Percentiles rank a stretch among this genome's conserved stretches.
Evolutionary conservation across 2,329 filamentous ascomycete species (phyloP).

Genomic region (Cladophialophora exuberans): DNA sequence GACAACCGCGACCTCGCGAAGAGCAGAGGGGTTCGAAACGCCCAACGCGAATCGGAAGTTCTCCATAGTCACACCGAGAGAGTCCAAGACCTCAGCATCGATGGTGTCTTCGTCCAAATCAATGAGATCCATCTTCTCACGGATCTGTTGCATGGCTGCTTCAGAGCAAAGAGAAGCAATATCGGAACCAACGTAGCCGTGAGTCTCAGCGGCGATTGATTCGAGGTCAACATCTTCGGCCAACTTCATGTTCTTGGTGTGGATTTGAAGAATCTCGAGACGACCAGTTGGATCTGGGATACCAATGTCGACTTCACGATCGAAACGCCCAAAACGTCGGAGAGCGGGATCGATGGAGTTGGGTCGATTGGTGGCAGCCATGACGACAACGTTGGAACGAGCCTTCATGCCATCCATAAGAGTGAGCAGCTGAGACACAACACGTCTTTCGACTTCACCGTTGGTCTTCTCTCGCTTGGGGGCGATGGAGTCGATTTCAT

Average conservation of each 20-base stretch:
- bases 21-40: constrained; percentile 96
- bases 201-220: constrained; percentile 94
- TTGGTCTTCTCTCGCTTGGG: constrained; percentile 99
- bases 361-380: constrained; percentile 98
- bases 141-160: constrained; percentile 99
- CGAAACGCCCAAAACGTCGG: constrained; percentile 96
- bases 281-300: constrained; percentile 97
- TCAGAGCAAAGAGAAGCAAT: constrained; percentile 97
- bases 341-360: constrained; percentile 98
- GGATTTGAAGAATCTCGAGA: constrained; percentile 98
- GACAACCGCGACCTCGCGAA: constrained; percentile 97
- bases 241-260: constrained; percentile 99
- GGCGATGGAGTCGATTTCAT: constrained; percentile 98
- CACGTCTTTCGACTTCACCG: constrained; percentile 96
- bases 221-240: constrained; percentile 95
- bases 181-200: constrained; percentile 99
- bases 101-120: constrained; percentile 99
- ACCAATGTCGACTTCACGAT: constrained; percentile 97
- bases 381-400: constrained; percentile 96
- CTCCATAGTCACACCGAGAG: constrained; percentile 98
- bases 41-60: constrained; percentile 99
- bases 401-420: constrained; percentile 99
- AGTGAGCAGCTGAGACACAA: constrained; percentile 93
- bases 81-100: constrained; percentile 96
- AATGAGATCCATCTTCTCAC: constrained; percentile 99